Percentiles rank a stretch among this genome's conserved stretches.
phyloP scores from a whole-genome alignment of 257 asterid species.

The Solanum corneliomulleri region DNA sequence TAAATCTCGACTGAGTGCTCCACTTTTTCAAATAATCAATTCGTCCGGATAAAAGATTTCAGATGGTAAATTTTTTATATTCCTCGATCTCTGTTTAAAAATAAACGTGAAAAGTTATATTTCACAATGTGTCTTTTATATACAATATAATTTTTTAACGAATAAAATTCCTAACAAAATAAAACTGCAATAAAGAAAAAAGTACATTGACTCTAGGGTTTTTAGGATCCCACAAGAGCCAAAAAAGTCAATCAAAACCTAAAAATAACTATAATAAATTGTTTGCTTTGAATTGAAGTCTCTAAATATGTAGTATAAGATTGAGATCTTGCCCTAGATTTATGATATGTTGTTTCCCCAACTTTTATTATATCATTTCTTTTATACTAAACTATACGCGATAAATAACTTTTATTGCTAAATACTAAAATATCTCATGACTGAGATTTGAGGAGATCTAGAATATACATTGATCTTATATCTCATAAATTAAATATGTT shows the following conservation, averaged over 20 bases:
- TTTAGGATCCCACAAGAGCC: not conserved
- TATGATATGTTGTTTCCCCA: not conserved
- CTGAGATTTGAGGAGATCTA: rapidly evolving
- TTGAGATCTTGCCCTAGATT: not conserved
- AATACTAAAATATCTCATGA: not conserved
- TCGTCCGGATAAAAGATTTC: not conserved
- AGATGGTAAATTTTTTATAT: not conserved
- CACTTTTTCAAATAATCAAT: not conserved
- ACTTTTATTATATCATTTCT: not conserved
- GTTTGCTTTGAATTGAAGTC: not conserved
- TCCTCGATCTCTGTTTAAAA: not conserved
- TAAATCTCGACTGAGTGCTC: not conserved
- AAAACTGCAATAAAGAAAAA: not conserved
- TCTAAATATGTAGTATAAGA: not conserved
- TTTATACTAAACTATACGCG: not conserved
- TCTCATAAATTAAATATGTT: not conserved
- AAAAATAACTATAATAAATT: not conserved
- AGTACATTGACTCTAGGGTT: not conserved
- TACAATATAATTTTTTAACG: not conserved
- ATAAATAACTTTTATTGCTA: not conserved
- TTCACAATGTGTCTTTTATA: not conserved
- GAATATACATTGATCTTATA: not conserved
- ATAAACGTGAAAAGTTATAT: not conserved
- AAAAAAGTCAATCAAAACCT: not conserved
- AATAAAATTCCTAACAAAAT: not conserved